Evolutionary conservation across 2,329 filamentous ascomycete genomes (phyloP).

Genomic region (Aulographum hederae): DNA sequence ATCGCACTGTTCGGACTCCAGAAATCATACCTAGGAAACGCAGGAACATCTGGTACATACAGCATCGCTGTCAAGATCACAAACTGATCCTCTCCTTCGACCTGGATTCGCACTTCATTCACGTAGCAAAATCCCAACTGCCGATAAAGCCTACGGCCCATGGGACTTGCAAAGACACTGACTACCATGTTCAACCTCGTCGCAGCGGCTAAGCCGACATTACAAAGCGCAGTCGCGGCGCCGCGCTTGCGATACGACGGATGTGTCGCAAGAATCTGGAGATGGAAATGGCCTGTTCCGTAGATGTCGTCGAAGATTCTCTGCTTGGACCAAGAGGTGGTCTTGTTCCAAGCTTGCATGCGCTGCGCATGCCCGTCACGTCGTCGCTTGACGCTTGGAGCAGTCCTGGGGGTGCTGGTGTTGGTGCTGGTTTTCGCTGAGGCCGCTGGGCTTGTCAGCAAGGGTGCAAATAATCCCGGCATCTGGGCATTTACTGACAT

Average conservation of each 20-base stretch:
- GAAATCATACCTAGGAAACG: no score
- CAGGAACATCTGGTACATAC: no score
- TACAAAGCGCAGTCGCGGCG: conserved; percentile 5
- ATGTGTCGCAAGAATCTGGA: conserved; percentile 7
- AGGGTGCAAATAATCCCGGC: no score
- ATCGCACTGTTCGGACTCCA: no score
- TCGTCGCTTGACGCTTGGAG: neutral
- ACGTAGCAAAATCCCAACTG: conserved; percentile 6
- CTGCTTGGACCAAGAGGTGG: conserved; percentile 2
- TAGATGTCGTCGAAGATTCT: conserved; percentile 4
- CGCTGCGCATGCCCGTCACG: conserved; percentile 4
- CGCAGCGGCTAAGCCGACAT: conserved; percentile 5
- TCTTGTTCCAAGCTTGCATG: conserved; percentile 5
- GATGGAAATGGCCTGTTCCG: conserved; percentile 4
- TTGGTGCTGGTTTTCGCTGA: no score
- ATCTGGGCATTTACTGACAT: no score
- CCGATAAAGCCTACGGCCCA: conserved; percentile 6
- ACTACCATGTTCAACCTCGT: conserved; percentile 2
- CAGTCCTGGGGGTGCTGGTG: no score
- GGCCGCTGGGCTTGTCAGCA: no score
- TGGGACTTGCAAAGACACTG: conserved; percentile 7
- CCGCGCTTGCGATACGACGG: conserved; percentile 5
- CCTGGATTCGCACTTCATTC: conserved; percentile 3
- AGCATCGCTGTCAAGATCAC: conserved; percentile 5
- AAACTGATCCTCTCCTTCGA: conserved; percentile 4